Conservation (phyloP, 352 stramenopile species). For the Phytopythium chamaehyphon region DNA sequence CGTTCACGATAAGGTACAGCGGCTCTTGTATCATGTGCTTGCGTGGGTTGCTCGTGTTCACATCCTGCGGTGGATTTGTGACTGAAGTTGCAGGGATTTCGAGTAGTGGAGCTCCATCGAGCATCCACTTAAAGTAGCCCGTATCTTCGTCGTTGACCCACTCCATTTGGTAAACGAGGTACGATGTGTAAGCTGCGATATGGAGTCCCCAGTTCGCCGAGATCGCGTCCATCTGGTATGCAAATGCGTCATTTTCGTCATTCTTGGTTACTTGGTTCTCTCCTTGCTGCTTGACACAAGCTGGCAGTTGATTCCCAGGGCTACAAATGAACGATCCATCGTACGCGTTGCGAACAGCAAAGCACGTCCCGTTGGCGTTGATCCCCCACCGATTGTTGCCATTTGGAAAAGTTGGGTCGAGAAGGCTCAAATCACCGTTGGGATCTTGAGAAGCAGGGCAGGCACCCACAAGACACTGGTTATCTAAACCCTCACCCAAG, state of each 20-base stretch:
- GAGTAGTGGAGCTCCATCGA: constrained; percentile 86
- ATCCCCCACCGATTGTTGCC: constrained; percentile 30
- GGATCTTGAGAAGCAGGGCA: constrained; percentile 40
- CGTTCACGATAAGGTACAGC: constrained; percentile 95
- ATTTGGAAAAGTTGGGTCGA: constrained; percentile 8
- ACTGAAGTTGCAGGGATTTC: constrained; percentile 77
- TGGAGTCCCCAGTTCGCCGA: constrained; percentile 51
- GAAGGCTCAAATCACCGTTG: constrained; percentile 27
- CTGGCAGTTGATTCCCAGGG: constrained; percentile 22
- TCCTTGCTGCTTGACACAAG: constrained; percentile 6
- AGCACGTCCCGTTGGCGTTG: constrained; percentile 44
- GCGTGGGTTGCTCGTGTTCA: constrained; percentile 42
- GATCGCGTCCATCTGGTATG: constrained; percentile 80
- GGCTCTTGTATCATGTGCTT: constrained; percentile 94
- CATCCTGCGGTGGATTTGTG: constrained; percentile 43
- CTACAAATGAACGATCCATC: constrained; percentile 44
- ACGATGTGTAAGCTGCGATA: constrained; percentile 41
- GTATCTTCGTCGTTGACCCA: constrained; percentile 41
- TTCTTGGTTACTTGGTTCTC: neutral
- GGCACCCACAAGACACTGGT: constrained; percentile 25
- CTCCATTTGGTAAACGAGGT: constrained; percentile 52
- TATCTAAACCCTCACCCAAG: constrained; percentile 26
- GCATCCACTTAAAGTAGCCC: constrained; percentile 69
- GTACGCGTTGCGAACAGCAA: constrained; percentile 41
- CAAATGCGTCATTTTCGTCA: constrained; percentile 20